Evolutionary conservation across 2,329 filamentous ascomycete species (phyloP), one percentile per base, ranked within the genome.

Genomic region (Penicillium rolfsii): DNA sequence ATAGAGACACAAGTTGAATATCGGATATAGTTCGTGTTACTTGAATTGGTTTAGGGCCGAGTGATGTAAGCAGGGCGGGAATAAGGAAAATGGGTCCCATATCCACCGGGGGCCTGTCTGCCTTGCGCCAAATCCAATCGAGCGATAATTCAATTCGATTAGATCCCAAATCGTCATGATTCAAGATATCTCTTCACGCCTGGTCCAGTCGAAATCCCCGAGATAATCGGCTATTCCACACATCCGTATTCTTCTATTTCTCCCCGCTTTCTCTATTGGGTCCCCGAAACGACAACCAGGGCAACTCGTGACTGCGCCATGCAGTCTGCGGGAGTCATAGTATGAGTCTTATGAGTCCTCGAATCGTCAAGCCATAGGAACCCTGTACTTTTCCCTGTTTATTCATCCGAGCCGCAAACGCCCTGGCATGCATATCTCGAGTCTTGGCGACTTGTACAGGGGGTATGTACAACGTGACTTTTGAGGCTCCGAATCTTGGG

Each of bases 11-110:
- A 59, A 40, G 55, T 56, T 48, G 3, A 16, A 26, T 16, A 6
- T 24, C 26, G 14, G 45, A 55, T 67, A 67, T 68, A 67, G 58
- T 66, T 67, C 60, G 41, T 33, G 55, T 24, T 65, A 43, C 65
- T 60, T 40, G 52, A 52, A 63, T 63, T 65, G 60, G 61, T 38
- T 58, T 50, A 50, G 48, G 26, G 53, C 52, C 35, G 6, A 16
- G 50, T 63, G 62, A 63, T 38, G 60, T 65, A 59, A 60, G 63
- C 49, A 43, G 63, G 65, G 64, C 59, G 35, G 63, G 61, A 52
- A 54, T 55, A 57, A 7, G 24, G 24, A 48, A 28, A 28, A 30
- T 30, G 45, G 26, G 30, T 28, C 43, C 43, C 43, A 11, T n/a
- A n/a, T 48, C 45, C 45, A 48, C 56, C 59, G 9, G 2, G 9